phyloP scores from a whole-genome alignment of 192 early-diverging fungal species.

The Glomus cerebriforme region DNA sequence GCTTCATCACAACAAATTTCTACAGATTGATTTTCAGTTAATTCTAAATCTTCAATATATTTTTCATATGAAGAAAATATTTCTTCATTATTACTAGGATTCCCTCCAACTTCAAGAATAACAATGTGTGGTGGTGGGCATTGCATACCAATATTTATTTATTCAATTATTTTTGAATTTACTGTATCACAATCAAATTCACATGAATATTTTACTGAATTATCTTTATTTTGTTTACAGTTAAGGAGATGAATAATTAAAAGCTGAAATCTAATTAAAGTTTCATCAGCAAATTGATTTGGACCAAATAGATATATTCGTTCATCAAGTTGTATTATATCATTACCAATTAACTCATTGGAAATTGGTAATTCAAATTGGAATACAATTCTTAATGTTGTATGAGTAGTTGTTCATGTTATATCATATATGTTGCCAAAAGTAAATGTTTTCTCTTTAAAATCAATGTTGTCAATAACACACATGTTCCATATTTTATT shows the following conservation, averaged over 20 bases:
- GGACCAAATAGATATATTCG: neutral
- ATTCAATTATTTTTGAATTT: neutral
- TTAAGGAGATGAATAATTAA: too few relatives aligned
- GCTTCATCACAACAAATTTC: neutral
- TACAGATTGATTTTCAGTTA: neutral
- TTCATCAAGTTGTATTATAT: too few relatives aligned
- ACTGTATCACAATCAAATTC: neutral
- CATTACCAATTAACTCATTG: too few relatives aligned
- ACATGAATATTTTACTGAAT: neutral
- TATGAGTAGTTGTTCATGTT: too few relatives aligned
- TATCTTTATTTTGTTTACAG: neutral
- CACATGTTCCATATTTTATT: neutral
- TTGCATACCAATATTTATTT: neutral
- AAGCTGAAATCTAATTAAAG: too few relatives aligned
- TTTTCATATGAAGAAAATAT: neutral
- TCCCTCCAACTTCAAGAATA: neutral
- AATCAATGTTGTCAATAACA: slow-evolving; percentile 28
- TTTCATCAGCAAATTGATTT: neutral
- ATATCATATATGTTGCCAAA: slow-evolving; percentile 20
- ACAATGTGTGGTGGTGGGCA: neutral
- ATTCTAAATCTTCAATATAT: neutral
- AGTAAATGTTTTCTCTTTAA: neutral
- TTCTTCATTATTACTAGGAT: neutral
- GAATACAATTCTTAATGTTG: too few relatives aligned
- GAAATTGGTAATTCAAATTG: too few relatives aligned